Base-by-base conservation (phyloP, 352 stramenopile species). In the Phytophthora hibernalis region DNA sequence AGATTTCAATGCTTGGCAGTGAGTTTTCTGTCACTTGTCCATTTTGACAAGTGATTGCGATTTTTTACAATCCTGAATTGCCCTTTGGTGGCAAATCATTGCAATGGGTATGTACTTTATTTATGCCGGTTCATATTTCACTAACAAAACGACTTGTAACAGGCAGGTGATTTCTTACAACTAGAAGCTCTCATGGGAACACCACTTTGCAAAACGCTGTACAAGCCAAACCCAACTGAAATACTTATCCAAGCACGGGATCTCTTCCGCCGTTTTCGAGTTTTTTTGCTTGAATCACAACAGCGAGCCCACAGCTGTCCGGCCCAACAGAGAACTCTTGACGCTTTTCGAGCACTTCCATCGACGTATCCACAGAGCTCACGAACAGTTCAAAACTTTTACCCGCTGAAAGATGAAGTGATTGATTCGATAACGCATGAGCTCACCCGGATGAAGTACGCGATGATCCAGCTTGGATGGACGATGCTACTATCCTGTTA, bases 1-100 rank as follows among this genome's bases (percentile, higher is more conserved):
- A 54, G 48, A 6, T 45, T 20, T 61, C 42, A 20, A 61, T 54
- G 54, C 18, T 61, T 18, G 43, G 43, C 3, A 53, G 42, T 5
- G 43, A 61, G 15, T 48, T 54, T 48, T 1, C 43, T 5, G 54
- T 61, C 2, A 54, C n/a, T n/a, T n/a, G n/a, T n/a, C n/a, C n/a
- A 35, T 13, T 47, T 61, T 18, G 35, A 54, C 30, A 53, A 53
- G 6, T 18, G 42, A 0, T 20, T 61, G 13, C 28, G 42, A 12
- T 2, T 54, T n/a, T 61, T 7, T 61, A 54, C 13, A 26, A 47
- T 20, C 30, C 30, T 37, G 43, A 53, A n/a, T 3, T 48, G 6
- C 42, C 28, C 2, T 61, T 61, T 54, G 54, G 54, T 21, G 16
- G 47, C 33, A 60, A 44, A 22, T 16, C 16, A 21, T 2, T 42